Conservation (phyloP, 495 filamentous ascomycete genomes). For the Neurospora sp. region DNA sequence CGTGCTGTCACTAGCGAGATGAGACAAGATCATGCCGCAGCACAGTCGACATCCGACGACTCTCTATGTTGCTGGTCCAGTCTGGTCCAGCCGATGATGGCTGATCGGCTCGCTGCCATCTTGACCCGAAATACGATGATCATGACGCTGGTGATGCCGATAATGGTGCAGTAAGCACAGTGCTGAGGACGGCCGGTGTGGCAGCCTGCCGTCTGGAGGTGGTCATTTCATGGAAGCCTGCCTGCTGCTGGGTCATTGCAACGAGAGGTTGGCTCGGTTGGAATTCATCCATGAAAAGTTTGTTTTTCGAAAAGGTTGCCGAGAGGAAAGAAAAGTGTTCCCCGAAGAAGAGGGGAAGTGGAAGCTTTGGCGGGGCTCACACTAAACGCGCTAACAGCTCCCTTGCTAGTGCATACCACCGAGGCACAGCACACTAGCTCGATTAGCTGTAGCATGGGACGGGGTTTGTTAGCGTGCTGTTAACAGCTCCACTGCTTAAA, state of each 20-base stretch:
- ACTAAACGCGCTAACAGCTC: not conserved
- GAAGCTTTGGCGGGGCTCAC: not conserved
- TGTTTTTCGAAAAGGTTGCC: not conserved
- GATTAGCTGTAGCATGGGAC: not conserved
- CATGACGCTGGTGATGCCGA: not conserved
- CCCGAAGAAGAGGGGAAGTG: not conserved
- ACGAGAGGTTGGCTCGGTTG: not conserved
- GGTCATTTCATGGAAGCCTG: not conserved
- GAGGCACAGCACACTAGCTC: not conserved
- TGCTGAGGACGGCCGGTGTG: not conserved
- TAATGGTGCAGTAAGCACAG: not conserved
- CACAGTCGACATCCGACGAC: not conserved
- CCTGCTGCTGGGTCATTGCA: not conserved
- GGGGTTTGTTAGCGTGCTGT: not conserved
- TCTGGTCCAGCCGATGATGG: not conserved
- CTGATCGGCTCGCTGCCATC: not conserved
- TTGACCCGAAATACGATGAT: not conserved
- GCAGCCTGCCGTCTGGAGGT: not conserved
- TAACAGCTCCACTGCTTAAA: not conserved
- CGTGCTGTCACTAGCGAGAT: not conserved
- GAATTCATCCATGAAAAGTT: not conserved
- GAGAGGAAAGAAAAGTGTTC: not conserved
- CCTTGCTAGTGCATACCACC: not conserved
- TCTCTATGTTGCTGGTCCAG: not conserved
- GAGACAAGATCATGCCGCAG: not conserved